Percentiles rank a stretch among this genome's conserved stretches.
phyloP scores from a whole-genome alignment of 2,329 filamentous ascomycete genomes.

The Hymenoscyphus scutula region DNA sequence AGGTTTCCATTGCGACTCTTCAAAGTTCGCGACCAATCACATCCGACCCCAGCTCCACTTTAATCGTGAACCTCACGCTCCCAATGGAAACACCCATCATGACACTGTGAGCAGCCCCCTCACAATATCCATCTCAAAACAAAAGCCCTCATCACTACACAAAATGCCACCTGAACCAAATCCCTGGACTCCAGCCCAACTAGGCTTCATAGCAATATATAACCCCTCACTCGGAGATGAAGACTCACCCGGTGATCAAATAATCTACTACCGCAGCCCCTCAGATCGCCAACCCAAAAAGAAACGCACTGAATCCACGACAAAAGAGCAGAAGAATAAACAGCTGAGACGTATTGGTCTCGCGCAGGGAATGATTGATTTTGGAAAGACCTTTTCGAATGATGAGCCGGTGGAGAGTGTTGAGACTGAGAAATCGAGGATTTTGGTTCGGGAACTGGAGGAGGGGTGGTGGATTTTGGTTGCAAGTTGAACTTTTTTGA shows the following conservation, averaged over 20 bases:
- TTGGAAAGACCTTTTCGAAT: conserved; percentile 82
- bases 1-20: too few species aligned
- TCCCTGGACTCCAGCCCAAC: conserved; percentile 65
- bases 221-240: conserved; percentile 76
- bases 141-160: not conserved
- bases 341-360: conserved; percentile 89
- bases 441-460: conserved; percentile 85
- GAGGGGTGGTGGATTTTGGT: conserved; percentile 93
- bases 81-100: not conserved
- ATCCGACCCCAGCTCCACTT: not conserved
- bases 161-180: not conserved
- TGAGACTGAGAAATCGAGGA: conserved; percentile 84
- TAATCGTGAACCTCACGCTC: not conserved
- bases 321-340: conserved; percentile 73
- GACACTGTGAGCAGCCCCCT: too few species aligned
- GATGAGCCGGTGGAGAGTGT: conserved; percentile 76
- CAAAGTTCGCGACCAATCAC: not conserved
- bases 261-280: conserved; percentile 76
- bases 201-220: conserved; percentile 92
- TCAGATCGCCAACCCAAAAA: conserved; percentile 14
- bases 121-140: not conserved
- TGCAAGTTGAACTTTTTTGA: conserved; percentile 50
- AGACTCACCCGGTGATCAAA: conserved; percentile 68
- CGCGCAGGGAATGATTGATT: conserved; percentile 94
- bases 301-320: conserved; percentile 29